Evolutionary conservation across 1,284 basidiomycete species (phyloP).

Genomic region (Cryptococcus sp.): DNA sequence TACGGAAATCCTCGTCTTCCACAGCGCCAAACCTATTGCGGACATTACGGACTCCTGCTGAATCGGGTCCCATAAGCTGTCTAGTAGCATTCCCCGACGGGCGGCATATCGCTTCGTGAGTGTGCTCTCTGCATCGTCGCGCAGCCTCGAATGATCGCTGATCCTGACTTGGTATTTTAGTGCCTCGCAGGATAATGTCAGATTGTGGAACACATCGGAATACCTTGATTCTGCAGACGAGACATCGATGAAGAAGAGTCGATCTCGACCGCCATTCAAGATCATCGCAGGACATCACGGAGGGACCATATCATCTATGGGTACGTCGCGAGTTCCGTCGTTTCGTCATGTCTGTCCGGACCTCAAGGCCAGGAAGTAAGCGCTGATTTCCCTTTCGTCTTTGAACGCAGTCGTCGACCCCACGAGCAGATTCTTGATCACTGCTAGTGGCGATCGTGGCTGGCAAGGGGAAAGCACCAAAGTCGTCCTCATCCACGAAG

Average conservation of each 20-base stretch:
- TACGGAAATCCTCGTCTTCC: constrained; percentile 63
- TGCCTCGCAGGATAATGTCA: constrained; percentile 88
- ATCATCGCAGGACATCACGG: constrained; percentile 97
- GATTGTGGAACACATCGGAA: constrained; percentile 89
- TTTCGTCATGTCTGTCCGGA: no score
- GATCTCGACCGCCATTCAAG: constrained; percentile 72
- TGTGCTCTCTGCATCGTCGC: constrained; percentile 8
- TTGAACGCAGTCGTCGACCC: constrained; percentile 76
- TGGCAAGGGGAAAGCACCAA: constrained; percentile 90
- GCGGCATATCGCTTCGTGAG: constrained; percentile 83
- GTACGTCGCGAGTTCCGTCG: constrained; percentile 38
- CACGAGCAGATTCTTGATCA: constrained; percentile 79
- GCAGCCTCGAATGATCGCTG: not conserved
- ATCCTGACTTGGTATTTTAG: constrained; percentile 54
- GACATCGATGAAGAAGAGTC: constrained; percentile 58
- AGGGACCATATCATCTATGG: constrained; percentile 84
- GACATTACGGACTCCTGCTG: constrained; percentile 79
- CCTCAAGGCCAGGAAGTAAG: not conserved
- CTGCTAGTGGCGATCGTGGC: constrained; percentile 90
- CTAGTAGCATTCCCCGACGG: constrained; percentile 88
- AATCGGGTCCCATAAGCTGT: constrained; percentile 89
- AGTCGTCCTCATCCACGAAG: constrained; percentile 86
- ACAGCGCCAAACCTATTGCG: constrained; percentile 72
- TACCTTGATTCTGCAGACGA: constrained; percentile 65
- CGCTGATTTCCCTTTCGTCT: not conserved